Percentiles rank a stretch among this genome's conserved stretches.
These are phyloP conservation scores for Adansonia rubrostipa DNA, from an alignment of 441 rosid genomes.

Conservation along the genomic window DNA sequence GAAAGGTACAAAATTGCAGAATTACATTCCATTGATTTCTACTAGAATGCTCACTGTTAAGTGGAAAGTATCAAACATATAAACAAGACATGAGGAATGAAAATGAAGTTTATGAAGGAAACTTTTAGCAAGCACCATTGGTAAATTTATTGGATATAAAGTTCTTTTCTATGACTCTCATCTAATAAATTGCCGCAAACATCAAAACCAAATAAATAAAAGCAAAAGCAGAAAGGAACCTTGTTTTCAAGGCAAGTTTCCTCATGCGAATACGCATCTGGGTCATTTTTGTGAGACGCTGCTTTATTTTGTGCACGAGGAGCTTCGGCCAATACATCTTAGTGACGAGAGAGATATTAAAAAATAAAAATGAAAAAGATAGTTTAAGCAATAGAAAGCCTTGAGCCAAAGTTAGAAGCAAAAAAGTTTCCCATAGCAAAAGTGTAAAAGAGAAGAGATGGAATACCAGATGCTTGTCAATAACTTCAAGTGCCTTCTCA, in stretches of 20 bases:
- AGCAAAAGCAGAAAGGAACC: constrained; percentile 43
- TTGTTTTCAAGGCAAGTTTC: constrained; percentile 82
- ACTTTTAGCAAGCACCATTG: neutral
- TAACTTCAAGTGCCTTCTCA: constrained; percentile 81
- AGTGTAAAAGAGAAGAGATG: constrained; percentile 11
- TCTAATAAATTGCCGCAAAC: too few relatives aligned
- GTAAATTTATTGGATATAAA: neutral
- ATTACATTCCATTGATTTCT: neutral
- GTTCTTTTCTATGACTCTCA: neutral
- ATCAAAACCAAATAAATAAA: too few relatives aligned
- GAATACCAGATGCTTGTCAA: constrained; percentile 84
- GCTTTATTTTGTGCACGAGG: constrained; percentile 80
- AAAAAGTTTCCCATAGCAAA: neutral
- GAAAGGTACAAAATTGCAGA: neutral
- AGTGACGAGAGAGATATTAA: neutral
- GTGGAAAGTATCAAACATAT: neutral
- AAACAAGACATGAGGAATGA: constrained; percentile 7
- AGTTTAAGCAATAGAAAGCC: constrained; percentile 4
- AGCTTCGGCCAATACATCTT: constrained; percentile 90
- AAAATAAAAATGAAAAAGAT: neutral
- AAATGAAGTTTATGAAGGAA: neutral
- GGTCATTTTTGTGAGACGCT: constrained; percentile 87
- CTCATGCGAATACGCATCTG: constrained; percentile 93
- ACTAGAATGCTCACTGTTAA: neutral
- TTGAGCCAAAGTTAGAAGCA: neutral